These are phyloP conservation scores for Rhodotorula paludigena DNA, from an alignment of 768 basidiomycete genomes.

Conservation along the genomic window DNA sequence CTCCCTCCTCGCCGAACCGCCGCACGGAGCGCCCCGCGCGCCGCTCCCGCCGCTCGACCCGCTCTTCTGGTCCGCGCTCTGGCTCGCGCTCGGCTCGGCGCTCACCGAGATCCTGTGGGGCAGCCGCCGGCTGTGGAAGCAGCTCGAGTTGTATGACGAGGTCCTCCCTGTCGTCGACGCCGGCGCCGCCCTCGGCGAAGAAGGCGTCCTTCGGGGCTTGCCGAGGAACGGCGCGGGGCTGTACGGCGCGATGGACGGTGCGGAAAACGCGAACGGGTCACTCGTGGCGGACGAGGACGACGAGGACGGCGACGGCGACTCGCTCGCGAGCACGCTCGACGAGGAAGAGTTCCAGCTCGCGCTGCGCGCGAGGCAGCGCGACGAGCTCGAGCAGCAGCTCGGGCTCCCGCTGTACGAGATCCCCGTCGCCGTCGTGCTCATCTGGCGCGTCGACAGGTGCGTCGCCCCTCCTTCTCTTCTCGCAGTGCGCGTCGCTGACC, in stretches of 20 bases:
- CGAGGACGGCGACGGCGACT: slow-evolving; percentile 5
- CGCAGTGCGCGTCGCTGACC: neutral
- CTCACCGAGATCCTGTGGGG: slow-evolving; percentile 38
- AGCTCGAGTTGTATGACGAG: slow-evolving; percentile 33
- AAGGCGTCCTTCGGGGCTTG: neutral
- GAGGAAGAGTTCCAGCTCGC: slow-evolving; percentile 25
- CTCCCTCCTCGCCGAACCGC: neutral
- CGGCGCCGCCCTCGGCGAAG: slow-evolving; percentile 9
- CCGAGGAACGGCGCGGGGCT: neutral
- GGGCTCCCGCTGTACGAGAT: slow-evolving; percentile 39
- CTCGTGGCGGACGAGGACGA: neutral
- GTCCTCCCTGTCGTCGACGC: slow-evolving; percentile 2
- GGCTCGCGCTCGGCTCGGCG: slow-evolving; percentile 39
- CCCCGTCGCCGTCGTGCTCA: slow-evolving; percentile 33
- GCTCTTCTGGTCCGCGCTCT: slow-evolving; percentile 41
- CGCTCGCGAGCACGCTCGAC: neutral
- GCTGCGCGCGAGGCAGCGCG: slow-evolving; percentile 27
- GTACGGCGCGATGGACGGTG: neutral
- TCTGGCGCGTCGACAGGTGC: slow-evolving; percentile 41
- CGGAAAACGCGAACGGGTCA: neutral
- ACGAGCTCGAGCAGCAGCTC: slow-evolving; percentile 36
- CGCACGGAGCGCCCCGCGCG: neutral
- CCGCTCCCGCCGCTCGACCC: slow-evolving; percentile 37
- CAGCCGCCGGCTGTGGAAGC: slow-evolving; percentile 19
- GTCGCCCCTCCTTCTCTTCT: neutral